These are phyloP conservation scores for Ceratocystis harringtonii DNA, from an alignment of 2,329 filamentous ascomycete species.

Conservation along the genomic window DNA sequence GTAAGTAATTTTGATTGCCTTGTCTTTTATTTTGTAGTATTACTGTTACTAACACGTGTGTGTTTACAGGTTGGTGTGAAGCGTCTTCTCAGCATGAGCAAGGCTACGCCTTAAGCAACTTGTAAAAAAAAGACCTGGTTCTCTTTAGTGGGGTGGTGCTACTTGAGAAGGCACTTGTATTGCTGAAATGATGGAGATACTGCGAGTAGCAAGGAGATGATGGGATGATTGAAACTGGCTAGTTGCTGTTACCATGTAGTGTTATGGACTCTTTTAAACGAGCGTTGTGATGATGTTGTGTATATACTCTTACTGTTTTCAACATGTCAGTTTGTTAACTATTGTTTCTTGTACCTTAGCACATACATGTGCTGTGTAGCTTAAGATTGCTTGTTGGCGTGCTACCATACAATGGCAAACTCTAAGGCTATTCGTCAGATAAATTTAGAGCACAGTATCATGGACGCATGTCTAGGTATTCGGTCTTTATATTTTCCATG, in stretches of 20 bases:
- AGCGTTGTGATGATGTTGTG: not conserved
- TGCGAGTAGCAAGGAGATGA: not conserved
- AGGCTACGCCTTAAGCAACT: slow-evolving; percentile 45
- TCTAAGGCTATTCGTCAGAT: not conserved
- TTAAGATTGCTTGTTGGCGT: not conserved
- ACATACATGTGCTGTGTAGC: no score
- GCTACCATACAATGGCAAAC: not conserved
- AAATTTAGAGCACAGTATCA: no score
- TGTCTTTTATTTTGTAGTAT: not conserved
- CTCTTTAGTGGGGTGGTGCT: not conserved
- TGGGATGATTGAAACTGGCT: not conserved
- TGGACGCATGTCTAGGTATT: no score
- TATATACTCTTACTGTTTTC: not conserved
- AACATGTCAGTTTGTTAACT: not conserved
- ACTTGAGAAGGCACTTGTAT: not conserved
- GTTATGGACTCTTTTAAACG: not conserved
- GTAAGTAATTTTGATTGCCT: slow-evolving; percentile 35
- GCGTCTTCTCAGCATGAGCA: slow-evolving; percentile 64
- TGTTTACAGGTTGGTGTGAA: slow-evolving; percentile 53
- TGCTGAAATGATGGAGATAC: not conserved
- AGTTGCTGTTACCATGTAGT: not conserved
- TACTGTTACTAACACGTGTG: slow-evolving; percentile 27
- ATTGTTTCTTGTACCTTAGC: not conserved
- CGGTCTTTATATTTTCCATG: no score
- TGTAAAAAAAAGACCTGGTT: not conserved